These are phyloP conservation scores for Talaromyces sp. DNA, from an alignment of 2,329 filamentous ascomycete genomes.

Conservation along the genomic window DNA sequence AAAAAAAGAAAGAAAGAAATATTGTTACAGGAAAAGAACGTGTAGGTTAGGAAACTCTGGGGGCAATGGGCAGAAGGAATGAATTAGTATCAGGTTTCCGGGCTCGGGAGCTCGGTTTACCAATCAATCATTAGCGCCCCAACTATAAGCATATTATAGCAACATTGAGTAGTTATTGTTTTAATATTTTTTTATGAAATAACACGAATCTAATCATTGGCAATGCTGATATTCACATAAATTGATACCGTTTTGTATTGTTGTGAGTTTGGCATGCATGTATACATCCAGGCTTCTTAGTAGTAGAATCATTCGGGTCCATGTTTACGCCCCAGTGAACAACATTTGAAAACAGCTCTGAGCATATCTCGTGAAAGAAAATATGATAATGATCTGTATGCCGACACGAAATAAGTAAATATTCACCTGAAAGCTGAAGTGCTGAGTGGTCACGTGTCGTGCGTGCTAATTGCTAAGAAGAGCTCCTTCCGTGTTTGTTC, in stretches of 20 bases:
- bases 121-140: background rate
- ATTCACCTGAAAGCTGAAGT: background rate
- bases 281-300: too few species aligned
- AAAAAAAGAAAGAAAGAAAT: background rate
- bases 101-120: background rate
- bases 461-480: background rate
- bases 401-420: background rate
- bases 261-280: background rate
- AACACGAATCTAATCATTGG: too few species aligned
- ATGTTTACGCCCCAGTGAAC: background rate
- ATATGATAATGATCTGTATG: background rate
- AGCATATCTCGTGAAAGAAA: background rate
- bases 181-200: background rate
- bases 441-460: background rate
- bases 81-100: too few species aligned
- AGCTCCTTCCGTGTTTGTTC: background rate
- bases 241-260: too few species aligned
- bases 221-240: too few species aligned
- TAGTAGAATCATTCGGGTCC: background rate
- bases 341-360: background rate
- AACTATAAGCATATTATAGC: background rate
- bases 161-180: background rate
- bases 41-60: too few species aligned
- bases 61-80: too few species aligned
- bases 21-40: background rate